Conservation (phyloP, 495 filamentous ascomycete species). For the Geoglossum glabrum region DNA sequence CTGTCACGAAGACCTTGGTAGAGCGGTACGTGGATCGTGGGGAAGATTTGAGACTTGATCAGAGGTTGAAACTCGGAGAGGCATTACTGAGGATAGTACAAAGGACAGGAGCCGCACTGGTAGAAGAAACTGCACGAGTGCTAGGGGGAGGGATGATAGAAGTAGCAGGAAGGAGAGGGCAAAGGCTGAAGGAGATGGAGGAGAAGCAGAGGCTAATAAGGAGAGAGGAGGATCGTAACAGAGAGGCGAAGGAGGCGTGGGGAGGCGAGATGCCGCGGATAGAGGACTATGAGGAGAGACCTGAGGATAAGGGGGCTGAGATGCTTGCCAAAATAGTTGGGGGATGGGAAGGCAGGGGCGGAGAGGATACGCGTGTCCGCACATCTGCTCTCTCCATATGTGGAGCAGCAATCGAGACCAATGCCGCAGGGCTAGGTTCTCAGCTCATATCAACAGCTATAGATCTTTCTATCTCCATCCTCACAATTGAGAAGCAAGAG, state of each 20-base stretch:
- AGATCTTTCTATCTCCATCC: slow-evolving; percentile 43
- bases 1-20: slow-evolving; percentile 42
- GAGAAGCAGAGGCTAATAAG: slow-evolving; percentile 27
- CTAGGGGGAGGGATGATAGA: slow-evolving; percentile 43
- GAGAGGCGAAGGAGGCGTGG: slow-evolving; percentile 32
- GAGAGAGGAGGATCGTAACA: slow-evolving; percentile 22
- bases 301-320: slow-evolving; percentile 11
- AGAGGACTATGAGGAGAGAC: slow-evolving; percentile 18
- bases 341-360: slow-evolving; percentile 51
- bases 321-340: slow-evolving; percentile 39
- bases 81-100: slow-evolving; percentile 49
- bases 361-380: slow-evolving; percentile 60
- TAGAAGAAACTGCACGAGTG: slow-evolving; percentile 32
- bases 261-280: slow-evolving; percentile 25
- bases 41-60: slow-evolving; percentile 39
- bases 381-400: slow-evolving; percentile 62
- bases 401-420: slow-evolving; percentile 41
- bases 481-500: slow-evolving; percentile 39
- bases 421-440: slow-evolving; percentile 38
- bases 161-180: slow-evolving; percentile 41
- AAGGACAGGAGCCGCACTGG: slow-evolving; percentile 38
- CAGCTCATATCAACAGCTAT: slow-evolving; percentile 34
- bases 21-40: slow-evolving; percentile 46
- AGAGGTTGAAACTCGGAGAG: slow-evolving; percentile 53
- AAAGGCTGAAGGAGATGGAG: slow-evolving; percentile 32